Evolutionary conservation across 2,329 filamentous ascomycete species (phyloP), one percentile per base, ranked within the genome.

Genomic region (Cercospora janseana): DNA sequence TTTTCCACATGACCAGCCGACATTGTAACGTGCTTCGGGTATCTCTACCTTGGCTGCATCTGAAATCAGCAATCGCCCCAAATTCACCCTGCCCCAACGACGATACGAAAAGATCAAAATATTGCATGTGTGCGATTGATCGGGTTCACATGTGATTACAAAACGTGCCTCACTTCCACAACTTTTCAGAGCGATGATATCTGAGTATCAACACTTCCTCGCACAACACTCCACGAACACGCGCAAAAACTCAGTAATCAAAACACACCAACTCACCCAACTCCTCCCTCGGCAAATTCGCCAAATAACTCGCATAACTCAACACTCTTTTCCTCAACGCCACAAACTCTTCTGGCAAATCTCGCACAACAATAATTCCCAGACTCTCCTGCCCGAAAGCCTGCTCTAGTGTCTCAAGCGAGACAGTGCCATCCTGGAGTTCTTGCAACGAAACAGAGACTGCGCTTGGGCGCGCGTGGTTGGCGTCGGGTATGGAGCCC

Each of bases 361-460:
- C 88, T 66, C 87, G 89, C 40, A 98, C 91, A n/a, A 97, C 75
- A 48, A 98, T 85, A 45, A 98, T 95, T 0, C 93, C 93, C 9
- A 97, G 76, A 2, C 90, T 95, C 20, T 87, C 82, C 1, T 91
- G 89, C 0, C 93, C 93, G 66, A 98, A 97, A 0, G 93, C 93
- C 60, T 86, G 71, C 61, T 87, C 80, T 8, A 93, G 77, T 0
- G 80, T 79, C 49, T 81, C 78, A 45, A 88, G 85, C 0, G 85
- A 77, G 37, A 92, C 76, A 50, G 78, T 79, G 15, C 82, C 62
- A 46, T 59, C 47, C 45, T 65, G 31, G 1, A 70, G 55, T 18
- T 67, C 66, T 46, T 73, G 60, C 2, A 78, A 62, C 54, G 72
- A 76, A 35, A 79, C 76, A 2, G 70, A 73, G 21, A 78, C 70